Base-by-base conservation (phyloP, 2,329 filamentous ascomycete genomes). In the Aspergillus neoniger region DNA sequence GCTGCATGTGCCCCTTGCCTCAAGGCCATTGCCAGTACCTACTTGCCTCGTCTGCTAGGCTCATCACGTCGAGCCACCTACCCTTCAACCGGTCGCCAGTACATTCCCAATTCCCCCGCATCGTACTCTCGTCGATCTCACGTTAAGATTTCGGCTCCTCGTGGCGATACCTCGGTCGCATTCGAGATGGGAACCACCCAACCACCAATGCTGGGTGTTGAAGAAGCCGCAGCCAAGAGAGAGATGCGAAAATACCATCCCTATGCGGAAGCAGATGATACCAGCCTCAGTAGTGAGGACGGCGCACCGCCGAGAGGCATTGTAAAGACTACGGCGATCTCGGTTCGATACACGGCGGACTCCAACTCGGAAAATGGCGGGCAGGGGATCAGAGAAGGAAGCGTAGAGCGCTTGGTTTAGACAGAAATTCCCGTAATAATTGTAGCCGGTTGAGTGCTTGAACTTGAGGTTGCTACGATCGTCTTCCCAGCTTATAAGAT, bases 1-100 rank as follows among this genome's bases (percentile, higher is more conserved):
- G 63, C 69, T n/a, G 72, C 71, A 15, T 74, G 69, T 36, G 72
- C 55, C 0, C 70, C 72, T 0, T 68, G 69, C 1, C 60, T 72
- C 60, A 74, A 73, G 56, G 61, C 67, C 17, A 47, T 63, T 25
- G 25, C 54, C n/a, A 54, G 51, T 17, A 23, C 14, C 14, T 43
- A 25, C 15, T 17, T 38, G 36, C 51, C 51, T n/a, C 51, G 51
- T 12, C 51, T 54, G 14, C 32, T 39, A 15, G 51, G 36, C 9
- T 14, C 32, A 6, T 41, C 51, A 7, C 32, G 28, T 3, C 32
- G 44, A 8, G 8, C 44, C 1, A 15, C 15, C 2, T 54, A 54
- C n/a, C 23, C 51, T 15, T 43, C 51, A 15, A 17, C 19, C 3
- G 15, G 10, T 7, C 32, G 12, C 1, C 32, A 25, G 5, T 28